These are phyloP conservation scores for Fusarium brevicatenulatum DNA, from an alignment of 2,329 filamentous ascomycete genomes.

Conservation along the genomic window DNA sequence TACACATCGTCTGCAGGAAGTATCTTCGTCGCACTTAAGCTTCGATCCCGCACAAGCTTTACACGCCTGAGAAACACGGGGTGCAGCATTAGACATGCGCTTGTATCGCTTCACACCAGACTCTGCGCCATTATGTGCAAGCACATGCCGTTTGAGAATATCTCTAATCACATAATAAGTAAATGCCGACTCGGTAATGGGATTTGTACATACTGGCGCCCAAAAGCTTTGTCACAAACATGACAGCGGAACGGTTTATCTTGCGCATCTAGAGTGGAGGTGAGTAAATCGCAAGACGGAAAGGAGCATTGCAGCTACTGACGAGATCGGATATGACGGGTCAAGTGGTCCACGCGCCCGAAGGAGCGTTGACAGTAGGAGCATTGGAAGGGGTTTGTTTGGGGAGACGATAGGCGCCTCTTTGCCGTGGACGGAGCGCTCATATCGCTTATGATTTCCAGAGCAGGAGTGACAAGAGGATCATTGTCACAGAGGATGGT, in stretches of 20 bases:
- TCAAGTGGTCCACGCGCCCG: background rate
- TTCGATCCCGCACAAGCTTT: background rate
- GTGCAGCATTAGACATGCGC: background rate
- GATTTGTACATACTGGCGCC: background rate
- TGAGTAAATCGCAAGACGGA: background rate
- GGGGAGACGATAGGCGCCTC: background rate
- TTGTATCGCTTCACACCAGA: background rate
- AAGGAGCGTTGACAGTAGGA: background rate
- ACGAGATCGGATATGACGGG: conserved; percentile 4
- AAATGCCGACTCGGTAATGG: background rate
- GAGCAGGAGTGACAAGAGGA: accelerated
- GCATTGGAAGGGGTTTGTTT: background rate
- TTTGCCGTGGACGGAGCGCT: background rate
- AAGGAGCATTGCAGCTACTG: background rate
- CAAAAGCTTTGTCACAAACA: background rate
- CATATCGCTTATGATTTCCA: background rate
- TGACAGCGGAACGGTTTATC: background rate
- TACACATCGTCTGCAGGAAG: background rate
- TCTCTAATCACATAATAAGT: background rate
- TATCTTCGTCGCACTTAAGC: background rate
- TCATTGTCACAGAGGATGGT: background rate
- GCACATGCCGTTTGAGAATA: background rate
- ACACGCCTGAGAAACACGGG: background rate
- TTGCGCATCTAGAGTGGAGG: background rate
- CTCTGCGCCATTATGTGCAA: background rate